Conservation (phyloP, 768 basidiomycete species). For the Suillus subluteus region DNA sequence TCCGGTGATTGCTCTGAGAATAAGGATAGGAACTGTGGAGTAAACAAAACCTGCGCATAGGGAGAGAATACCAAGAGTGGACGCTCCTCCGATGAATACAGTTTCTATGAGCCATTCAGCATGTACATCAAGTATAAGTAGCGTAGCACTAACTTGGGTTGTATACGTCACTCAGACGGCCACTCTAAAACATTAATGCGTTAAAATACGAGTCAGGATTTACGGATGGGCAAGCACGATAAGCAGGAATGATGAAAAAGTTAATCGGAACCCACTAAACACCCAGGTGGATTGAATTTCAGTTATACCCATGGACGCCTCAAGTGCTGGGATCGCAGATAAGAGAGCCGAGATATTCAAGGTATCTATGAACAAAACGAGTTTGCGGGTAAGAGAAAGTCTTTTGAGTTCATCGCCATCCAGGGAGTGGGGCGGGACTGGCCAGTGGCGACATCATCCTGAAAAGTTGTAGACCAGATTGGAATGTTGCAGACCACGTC, state of each 20-base stretch:
- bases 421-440: not conserved
- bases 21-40: constrained; percentile 49
- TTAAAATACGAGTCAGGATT: not conserved
- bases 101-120: constrained; percentile 33
- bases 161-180: constrained; percentile 43
- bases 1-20: constrained; percentile 56
- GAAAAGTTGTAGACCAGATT: not conserved
- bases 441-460: constrained; percentile 12
- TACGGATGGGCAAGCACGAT: not conserved
- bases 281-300: constrained; percentile 41
- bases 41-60: constrained; percentile 48
- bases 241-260: constrained; percentile 46
- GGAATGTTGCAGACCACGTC: not conserved
- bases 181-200: constrained; percentile 32
- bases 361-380: constrained; percentile 43
- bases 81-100: constrained; percentile 45
- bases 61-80: constrained; percentile 45
- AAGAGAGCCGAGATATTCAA: constrained; percentile 45
- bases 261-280: constrained; percentile 44
- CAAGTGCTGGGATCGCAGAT: constrained; percentile 42
- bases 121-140: not conserved
- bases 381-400: constrained; percentile 32
- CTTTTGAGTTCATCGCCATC: constrained; percentile 8
- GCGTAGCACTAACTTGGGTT: constrained; percentile 39
- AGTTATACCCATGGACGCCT: constrained; percentile 22